Evolutionary conservation across 371 early-diverging fungal species (phyloP).

Genomic region (Rhizopus microsporus): DNA sequence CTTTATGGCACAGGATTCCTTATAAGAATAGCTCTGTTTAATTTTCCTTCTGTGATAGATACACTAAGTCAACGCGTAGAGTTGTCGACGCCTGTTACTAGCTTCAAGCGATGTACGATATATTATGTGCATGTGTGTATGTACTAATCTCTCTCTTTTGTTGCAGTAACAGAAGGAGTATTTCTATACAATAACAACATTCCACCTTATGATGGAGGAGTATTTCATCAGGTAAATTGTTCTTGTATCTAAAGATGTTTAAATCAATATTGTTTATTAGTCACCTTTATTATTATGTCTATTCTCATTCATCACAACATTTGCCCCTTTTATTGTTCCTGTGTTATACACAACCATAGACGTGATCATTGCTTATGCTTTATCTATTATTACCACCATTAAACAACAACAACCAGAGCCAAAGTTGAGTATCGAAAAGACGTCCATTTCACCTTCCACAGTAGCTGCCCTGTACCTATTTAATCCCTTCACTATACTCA

Average conservation of each 20-base stretch:
- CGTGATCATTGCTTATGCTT: slow-evolving; percentile 59
- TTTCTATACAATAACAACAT: slow-evolving; percentile 74
- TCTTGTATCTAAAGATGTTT: background rate
- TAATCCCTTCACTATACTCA: slow-evolving; percentile 80
- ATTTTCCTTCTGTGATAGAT: slow-evolving; percentile 47
- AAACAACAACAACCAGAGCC: slow-evolving; percentile 38
- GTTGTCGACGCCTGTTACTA: slow-evolving; percentile 83
- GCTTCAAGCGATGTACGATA: slow-evolving; percentile 74
- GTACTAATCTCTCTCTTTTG: background rate
- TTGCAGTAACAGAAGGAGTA: slow-evolving; percentile 84
- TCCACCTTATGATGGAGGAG: slow-evolving; percentile 87
- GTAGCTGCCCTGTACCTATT: slow-evolving; percentile 72
- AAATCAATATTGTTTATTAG: slow-evolving; percentile 33
- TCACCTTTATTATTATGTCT: slow-evolving; percentile 76
- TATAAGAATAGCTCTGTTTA: slow-evolving; percentile 50
- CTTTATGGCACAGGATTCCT: slow-evolving; percentile 32
- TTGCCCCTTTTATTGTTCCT: slow-evolving; percentile 54
- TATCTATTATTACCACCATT: slow-evolving; percentile 49
- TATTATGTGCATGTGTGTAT: background rate
- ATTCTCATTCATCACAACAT: slow-evolving; percentile 57
- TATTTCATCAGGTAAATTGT: slow-evolving; percentile 77
- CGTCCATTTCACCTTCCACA: slow-evolving; percentile 31
- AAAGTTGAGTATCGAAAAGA: slow-evolving; percentile 29
- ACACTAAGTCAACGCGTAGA: slow-evolving; percentile 65
- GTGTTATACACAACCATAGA: slow-evolving; percentile 67